Evolutionary conservation across 768 basidiomycete genomes (phyloP).

Genomic region (Rhodotorula toruloides): DNA sequence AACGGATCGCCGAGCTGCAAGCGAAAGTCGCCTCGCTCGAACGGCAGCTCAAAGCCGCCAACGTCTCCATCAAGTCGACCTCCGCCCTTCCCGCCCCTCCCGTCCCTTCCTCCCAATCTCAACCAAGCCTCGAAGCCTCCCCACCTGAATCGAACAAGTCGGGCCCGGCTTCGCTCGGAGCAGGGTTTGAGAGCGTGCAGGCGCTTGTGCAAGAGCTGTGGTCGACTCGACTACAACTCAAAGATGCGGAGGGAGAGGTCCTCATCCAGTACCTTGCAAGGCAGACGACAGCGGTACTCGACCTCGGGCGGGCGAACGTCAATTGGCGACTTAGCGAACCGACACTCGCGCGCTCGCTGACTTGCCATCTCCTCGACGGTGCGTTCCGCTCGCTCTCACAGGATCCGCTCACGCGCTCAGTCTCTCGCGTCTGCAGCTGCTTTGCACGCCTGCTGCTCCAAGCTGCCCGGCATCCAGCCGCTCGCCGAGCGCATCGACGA

Average conservation of each 20-base stretch:
- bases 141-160: too few relatives aligned
- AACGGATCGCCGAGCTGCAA: constrained; percentile 11
- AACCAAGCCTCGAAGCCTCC: too few relatives aligned
- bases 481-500: constrained; percentile 11
- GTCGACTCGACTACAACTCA: background rate
- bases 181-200: too few relatives aligned
- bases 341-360: background rate
- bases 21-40: constrained; percentile 25
- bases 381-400: background rate
- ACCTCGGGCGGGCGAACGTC: constrained; percentile 8
- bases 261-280: constrained; percentile 4
- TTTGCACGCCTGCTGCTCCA: constrained; percentile 17
- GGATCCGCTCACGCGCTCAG: too few relatives aligned
- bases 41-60: constrained; percentile 19
- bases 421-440: constrained; percentile 19
- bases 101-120: background rate
- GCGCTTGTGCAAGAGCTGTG: constrained; percentile 12
- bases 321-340: constrained; percentile 12
- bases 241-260: background rate
- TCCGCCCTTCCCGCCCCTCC: background rate
- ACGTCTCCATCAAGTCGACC: background rate
- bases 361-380: constrained; percentile 25
- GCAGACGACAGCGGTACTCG: background rate
- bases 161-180: too few relatives aligned
- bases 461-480: constrained; percentile 26